Base-by-base conservation (phyloP, 2,329 filamentous ascomycete genomes). In the Fusarium nisikadoi region DNA sequence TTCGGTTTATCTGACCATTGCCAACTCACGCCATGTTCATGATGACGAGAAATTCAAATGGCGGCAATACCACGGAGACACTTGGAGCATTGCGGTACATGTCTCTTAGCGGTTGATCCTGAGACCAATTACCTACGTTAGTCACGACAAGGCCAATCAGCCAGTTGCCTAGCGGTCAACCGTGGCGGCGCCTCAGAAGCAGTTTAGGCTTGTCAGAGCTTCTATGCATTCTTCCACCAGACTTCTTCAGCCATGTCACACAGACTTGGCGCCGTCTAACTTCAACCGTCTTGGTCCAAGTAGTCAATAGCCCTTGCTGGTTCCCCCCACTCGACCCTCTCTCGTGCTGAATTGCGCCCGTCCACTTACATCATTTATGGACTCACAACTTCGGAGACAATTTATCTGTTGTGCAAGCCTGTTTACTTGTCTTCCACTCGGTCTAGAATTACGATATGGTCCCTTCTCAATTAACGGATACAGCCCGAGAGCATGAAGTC, bases 321-420 rank as follows among this genome's bases (percentile, higher is more conserved):
- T 64, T 52, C 70, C 72, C 49, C 71, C 74, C 70, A 75, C 71
- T 74, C 59, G 20, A 61, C 57, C 69, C 61, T 53, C 68, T 61
- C 67, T 46, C 47, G 31, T 56, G 63, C 54, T 65, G 57, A 65
- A 71, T 70, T 71, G 68, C 63, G 68, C 70, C 72, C 73, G 67
- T 65, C 73, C 73, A 76, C 70, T 76, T 77, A 77, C 75, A 77
- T 76, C 73, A 76, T 76, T 74, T 58, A 73, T 73, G 66, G 66
- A 70, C 68, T 74, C 71, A 71, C 66, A 71, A 57, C 70, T 72
- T 68, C 41, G 49, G 57, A 35, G 41, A 60, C 58, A 42, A 53
- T 61, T 70, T 66, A 46, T 52, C 31, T 50, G 36, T 27, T 62
- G 36, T 49, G 46, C 49, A 71, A 68, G 59, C 38, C 38, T 66